phyloP scores from a whole-genome alignment of 441 rosid species.

The Pelargonium myrrhifolium region DNA sequence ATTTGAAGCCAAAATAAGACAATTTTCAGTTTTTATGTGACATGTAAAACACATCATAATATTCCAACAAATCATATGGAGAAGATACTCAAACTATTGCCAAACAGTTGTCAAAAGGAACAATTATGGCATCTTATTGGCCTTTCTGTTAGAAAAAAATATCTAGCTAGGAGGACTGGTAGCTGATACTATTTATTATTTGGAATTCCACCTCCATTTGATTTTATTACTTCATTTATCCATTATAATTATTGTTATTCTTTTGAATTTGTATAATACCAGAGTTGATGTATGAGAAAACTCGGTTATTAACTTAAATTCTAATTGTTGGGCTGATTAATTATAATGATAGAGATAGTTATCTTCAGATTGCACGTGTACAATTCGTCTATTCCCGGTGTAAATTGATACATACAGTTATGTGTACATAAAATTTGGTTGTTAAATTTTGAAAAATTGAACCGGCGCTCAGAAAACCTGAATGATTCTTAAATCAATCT shows the following conservation, averaged over 20 bases:
- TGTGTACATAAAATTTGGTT: too few species aligned
- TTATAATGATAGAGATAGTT: not conserved
- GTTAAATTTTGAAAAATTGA: too few species aligned
- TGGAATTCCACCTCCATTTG: too few species aligned
- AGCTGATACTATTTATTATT: not conserved
- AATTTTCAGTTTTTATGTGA: constrained; percentile 4
- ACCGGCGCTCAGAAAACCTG: too few species aligned
- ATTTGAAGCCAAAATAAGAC: not conserved
- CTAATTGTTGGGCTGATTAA: not conserved
- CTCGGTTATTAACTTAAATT: not conserved
- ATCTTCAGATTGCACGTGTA: constrained; percentile 1
- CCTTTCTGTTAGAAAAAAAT: constrained; percentile 5
- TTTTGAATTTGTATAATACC: too few species aligned
- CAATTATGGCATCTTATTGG: constrained; percentile 6
- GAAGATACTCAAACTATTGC: constrained; percentile 8
- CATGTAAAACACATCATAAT: constrained; percentile 8
- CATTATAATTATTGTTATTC: too few species aligned
- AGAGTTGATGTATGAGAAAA: too few species aligned
- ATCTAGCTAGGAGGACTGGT: not conserved
- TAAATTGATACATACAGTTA: too few species aligned
- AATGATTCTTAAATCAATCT: too few species aligned
- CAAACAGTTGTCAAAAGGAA: constrained; percentile 2
- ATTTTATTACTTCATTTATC: too few species aligned
- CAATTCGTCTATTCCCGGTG: not conserved
- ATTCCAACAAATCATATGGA: constrained; percentile 10